Conservation (phyloP, 495 filamentous ascomycete genomes). For the Talaromyces ruber region DNA sequence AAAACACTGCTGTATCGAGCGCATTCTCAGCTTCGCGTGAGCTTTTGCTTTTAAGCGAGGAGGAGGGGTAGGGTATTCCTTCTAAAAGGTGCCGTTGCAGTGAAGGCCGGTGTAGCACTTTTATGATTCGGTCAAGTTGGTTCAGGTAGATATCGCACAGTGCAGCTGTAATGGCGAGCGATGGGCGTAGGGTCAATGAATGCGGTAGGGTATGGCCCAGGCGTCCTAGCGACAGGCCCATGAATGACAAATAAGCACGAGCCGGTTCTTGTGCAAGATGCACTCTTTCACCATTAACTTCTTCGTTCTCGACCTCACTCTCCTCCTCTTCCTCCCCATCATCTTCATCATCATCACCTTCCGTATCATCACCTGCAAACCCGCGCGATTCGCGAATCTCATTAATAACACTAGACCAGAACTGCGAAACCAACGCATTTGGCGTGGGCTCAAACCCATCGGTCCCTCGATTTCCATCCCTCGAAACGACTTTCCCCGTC, state of each 20-base stretch:
- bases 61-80: constrained; percentile 22
- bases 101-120: not conserved
- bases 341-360: not conserved
- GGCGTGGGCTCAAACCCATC: not conserved
- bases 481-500: not conserved
- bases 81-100: constrained; percentile 8
- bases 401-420: not conserved
- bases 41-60: too few relatives aligned
- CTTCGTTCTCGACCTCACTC: not conserved
- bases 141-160: constrained; percentile 24
- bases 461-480: not conserved
- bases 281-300: not conserved
- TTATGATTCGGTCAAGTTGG: constrained; percentile 7
- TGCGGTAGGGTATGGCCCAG: not conserved
- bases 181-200: not conserved
- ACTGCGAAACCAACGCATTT: not conserved
- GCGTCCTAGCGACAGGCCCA: not conserved
- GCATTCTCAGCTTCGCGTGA: constrained; percentile 28
- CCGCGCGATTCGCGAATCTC: not conserved
- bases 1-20: constrained; percentile 44
- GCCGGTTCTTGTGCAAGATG: not conserved
- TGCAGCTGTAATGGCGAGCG: not conserved
- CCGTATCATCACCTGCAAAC: not conserved
- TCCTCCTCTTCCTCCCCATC: not conserved
- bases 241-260: not conserved